These are phyloP conservation scores for Parastagonospora nodorum DNA, from an alignment of 2,329 filamentous ascomycete species.

Conservation along the genomic window DNA sequence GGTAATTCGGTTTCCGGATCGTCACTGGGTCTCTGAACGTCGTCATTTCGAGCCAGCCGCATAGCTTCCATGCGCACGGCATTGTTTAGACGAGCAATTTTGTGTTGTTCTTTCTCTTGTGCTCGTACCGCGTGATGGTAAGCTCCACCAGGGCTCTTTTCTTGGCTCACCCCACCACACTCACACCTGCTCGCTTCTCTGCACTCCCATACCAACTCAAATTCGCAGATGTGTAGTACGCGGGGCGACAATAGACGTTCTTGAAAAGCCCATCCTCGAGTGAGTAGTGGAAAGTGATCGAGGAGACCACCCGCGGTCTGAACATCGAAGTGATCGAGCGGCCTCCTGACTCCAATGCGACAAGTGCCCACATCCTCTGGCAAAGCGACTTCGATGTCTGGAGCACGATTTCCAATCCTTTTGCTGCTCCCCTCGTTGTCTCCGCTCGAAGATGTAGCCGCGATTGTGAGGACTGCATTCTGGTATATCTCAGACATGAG, in stretches of 20 bases:
- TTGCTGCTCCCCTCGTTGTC: conserved; percentile 5
- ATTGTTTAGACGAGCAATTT: not conserved
- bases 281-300: conserved; percentile 9
- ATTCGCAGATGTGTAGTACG: conserved; percentile 16
- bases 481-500: conserved; percentile 16
- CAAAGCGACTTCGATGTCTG: conserved; percentile 1
- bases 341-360: conserved; percentile 10
- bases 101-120: conserved; percentile 3
- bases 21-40: not conserved
- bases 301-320: not conserved
- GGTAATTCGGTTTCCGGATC: not conserved
- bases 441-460: conserved; percentile 8
- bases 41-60: not conserved
- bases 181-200: conserved; percentile 14
- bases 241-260: conserved; percentile 20
- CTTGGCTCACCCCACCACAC: conserved; percentile 13
- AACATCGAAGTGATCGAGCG: conserved; percentile 7
- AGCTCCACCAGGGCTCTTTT: conserved; percentile 5
- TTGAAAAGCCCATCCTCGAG: conserved; percentile 19
- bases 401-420: not conserved
- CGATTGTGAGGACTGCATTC: conserved; percentile 10
- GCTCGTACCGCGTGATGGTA: conserved; percentile 7
- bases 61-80: not conserved
- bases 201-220: conserved; percentile 27
- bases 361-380: conserved; percentile 6